Evolutionary conservation across 805 yeast genomes (phyloP), one percentile per base, ranked within the genome.

Genomic region (Barnettozyma vustinii): DNA sequence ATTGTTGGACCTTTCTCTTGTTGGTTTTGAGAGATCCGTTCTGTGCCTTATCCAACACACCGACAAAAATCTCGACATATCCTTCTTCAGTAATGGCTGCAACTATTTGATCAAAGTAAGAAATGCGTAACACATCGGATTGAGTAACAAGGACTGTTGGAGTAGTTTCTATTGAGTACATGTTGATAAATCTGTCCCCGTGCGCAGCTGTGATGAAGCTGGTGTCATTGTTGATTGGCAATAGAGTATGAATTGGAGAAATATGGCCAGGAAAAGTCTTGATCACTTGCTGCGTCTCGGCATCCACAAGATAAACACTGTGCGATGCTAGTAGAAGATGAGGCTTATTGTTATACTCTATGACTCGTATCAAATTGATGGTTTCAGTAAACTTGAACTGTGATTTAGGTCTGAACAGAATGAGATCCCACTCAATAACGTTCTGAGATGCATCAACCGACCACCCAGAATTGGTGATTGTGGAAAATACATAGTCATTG

Each of bases 151-250:
- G 76, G 3, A 90, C 86, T 2, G 83, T 71, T n/a, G 70, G 62
- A 4, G 62, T 48, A 1, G 44, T 44, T 3, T 71, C 66, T 2
- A 80, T 48, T 10, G 84, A 76, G 60, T 84, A 83, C 35, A 86
- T 70, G 62, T 88, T 88, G 55, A 90, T 74, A 63, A 87, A 89
- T 56, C 97, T 76, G 64, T 91, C 98, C 52, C 83, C 83, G 33
- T 71, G 71, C 1, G 97, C 95, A 45, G 84, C 76, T 1, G 94
- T 83, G 40, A 87, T 64, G 56, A 89, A 80, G 2, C 49, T 42
- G 42, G 68, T 69, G 42, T 76, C 67, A 20, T 64, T 40, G 9
- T 59, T 52, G 18, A 74, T 60, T 6, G 75, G 67, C 35, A 74
- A 49, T 10, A 83, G 65, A 12, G 79, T 65, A 56, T 72, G 73